Conservation (phyloP, 306 rosid genomes). For the Benincasa hispida region DNA sequence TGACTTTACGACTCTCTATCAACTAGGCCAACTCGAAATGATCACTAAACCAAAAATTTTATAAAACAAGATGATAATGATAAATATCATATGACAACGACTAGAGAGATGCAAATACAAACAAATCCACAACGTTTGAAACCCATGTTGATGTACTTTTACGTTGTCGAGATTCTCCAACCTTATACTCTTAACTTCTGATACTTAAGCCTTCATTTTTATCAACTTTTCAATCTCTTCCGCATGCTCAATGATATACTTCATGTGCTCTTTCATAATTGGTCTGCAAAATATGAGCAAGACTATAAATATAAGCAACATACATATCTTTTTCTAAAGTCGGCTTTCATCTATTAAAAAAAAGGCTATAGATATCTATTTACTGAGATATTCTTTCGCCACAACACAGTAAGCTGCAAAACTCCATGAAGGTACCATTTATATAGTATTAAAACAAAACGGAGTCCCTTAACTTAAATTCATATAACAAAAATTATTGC, state of each 20-base stretch:
- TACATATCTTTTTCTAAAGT: conserved; percentile 76
- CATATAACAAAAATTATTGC: too few relatives aligned
- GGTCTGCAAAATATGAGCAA: too few relatives aligned
- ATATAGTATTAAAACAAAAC: too few relatives aligned
- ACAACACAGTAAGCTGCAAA: conserved; percentile 89
- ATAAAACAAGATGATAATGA: background rate
- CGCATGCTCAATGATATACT: too few relatives aligned
- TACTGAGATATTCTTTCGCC: conserved; percentile 77
- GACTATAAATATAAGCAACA: too few relatives aligned
- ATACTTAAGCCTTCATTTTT: conserved; percentile 89
- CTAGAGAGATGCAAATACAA: too few relatives aligned
- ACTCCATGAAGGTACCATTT: too few relatives aligned
- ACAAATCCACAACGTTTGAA: background rate
- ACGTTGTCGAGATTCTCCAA: conserved; percentile 69
- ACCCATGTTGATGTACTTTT: background rate
- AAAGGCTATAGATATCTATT: conserved; percentile 81
- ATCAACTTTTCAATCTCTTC: conserved; percentile 71
- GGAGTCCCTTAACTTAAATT: too few relatives aligned
- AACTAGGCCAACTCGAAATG: background rate
- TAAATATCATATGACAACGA: background rate
- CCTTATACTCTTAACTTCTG: conserved; percentile 85
- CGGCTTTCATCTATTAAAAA: conserved; percentile 70
- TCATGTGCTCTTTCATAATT: too few relatives aligned
- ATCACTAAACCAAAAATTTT: background rate
- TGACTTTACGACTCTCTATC: background rate